These are phyloP conservation scores for Hypoxylon fragiforme DNA, from an alignment of 495 filamentous ascomycete species.

Conservation along the genomic window DNA sequence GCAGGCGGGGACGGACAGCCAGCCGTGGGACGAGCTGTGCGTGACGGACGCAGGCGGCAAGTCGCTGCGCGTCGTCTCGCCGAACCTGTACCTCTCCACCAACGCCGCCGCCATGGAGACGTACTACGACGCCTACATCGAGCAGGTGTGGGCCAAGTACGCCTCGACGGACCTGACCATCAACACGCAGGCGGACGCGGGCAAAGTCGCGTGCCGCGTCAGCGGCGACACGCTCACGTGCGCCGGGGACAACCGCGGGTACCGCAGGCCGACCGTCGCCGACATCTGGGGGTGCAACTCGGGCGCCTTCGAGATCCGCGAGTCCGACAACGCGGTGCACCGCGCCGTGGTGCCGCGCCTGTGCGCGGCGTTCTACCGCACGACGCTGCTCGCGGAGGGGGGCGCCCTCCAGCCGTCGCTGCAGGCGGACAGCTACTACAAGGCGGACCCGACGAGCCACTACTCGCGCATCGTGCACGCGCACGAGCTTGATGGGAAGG, in stretches of 20 bases:
- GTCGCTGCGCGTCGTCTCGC: slow-evolving; percentile 45
- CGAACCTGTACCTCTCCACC: slow-evolving; percentile 38
- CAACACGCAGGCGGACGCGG: slow-evolving; percentile 43
- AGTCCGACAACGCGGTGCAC: slow-evolving; percentile 44
- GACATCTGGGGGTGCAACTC: slow-evolving; percentile 55
- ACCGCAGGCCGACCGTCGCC: slow-evolving; percentile 40
- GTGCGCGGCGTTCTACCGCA: slow-evolving; percentile 51
- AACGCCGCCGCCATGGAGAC: slow-evolving; percentile 34
- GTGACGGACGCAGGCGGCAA: slow-evolving; percentile 35
- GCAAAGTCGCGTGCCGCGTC: slow-evolving; percentile 45
- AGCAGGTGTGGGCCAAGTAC: slow-evolving; percentile 48
- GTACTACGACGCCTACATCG: slow-evolving; percentile 47
- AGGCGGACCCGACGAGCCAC: slow-evolving; percentile 43
- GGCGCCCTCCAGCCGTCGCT: slow-evolving; percentile 46
- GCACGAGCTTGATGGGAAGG: slow-evolving; percentile 44
- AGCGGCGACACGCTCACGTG: slow-evolving; percentile 39
- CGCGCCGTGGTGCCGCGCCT: slow-evolving; percentile 47
- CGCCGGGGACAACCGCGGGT: slow-evolving; percentile 44
- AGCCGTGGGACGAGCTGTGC: slow-evolving; percentile 47
- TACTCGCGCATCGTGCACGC: slow-evolving; percentile 51
- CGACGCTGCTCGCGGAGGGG: slow-evolving; percentile 45
- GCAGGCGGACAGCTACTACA: slow-evolving; percentile 36
- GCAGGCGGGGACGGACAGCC: slow-evolving; percentile 40
- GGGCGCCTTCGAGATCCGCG: slow-evolving; percentile 47
- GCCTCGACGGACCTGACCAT: slow-evolving; percentile 41